Base-by-base conservation (phyloP, 1,284 basidiomycete genomes). In the Phlebopus sp. region DNA sequence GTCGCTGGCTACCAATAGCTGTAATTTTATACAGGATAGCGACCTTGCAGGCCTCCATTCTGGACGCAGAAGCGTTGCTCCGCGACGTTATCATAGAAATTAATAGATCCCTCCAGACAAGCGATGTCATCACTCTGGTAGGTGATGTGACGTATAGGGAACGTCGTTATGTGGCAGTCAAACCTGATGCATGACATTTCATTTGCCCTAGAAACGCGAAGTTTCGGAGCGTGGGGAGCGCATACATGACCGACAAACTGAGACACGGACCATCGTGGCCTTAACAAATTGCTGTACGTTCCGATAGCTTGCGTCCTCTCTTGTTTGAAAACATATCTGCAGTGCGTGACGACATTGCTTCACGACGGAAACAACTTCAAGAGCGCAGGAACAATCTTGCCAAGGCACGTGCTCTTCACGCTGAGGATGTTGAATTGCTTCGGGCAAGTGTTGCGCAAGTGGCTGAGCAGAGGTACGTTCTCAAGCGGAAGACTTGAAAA, bases 11-110 rank as follows among this genome's bases (percentile, higher is more conserved):
- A 13, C 35, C 43, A 23, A 43, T 29, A 30, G 10, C 32, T 13
- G 42, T 51, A 21, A 18, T 11, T 10, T 38, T 15, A 19, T 37
- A 42, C 46, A 92, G 90, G 60, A 70, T 92, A 23, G 82, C 82
- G 34, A 82, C 78, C 45, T 63, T 90, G 27, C 87, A 91, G 57
- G 72, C 81, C 18, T 78, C 77, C 44, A 79, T 92, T 45, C 59
- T 72, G 29, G 89, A 91, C 56, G 84, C 81, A n/a, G 69, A 82
- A 57, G 66, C 68, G 34, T 84, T 80, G 6, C 72, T 91, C 2
- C 68, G 61, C 18, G 72, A 80, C 32, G 69, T 87, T 18, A 68
- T 82, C 14, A 60, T 56, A 17, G 76, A 77, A 50, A 79, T 87
- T 30, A 78, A 90, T 59, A 59, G 60, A 30, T 57, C 75, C 14